Evolutionary conservation across 306 rosid genomes (phyloP).

Genomic region (Vigna radiata): DNA sequence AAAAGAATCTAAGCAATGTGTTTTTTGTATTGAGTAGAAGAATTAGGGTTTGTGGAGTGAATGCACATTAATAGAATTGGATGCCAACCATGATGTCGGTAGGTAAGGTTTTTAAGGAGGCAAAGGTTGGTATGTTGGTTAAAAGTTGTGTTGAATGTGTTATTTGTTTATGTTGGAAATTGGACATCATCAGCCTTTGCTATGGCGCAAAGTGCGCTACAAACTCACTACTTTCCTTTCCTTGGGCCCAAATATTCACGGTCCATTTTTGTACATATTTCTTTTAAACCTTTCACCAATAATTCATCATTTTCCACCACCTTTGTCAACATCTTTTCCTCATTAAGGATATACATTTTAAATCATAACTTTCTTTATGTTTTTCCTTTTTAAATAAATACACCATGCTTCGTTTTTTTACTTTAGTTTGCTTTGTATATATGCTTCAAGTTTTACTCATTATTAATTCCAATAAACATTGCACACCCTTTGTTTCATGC

Average conservation of each 20-base stretch:
- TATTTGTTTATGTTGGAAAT: constrained; percentile 19
- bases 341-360: background rate
- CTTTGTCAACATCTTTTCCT: background rate
- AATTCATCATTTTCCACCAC: constrained; percentile 11
- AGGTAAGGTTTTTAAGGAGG: constrained; percentile 36
- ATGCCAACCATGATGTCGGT: constrained; percentile 45
- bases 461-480: no score
- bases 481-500: no score
- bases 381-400: no score
- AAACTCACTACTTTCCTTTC: background rate
- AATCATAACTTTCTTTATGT: no score
- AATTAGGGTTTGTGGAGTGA: background rate
- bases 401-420: no score
- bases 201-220: no score
- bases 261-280: background rate
- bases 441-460: no score
- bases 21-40: background rate
- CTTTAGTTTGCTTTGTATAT: no score
- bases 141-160: background rate
- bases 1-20: no score
- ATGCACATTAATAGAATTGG: background rate
- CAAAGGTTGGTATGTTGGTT: constrained; percentile 26
- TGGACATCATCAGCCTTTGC: constrained; percentile 18
- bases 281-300: constrained; percentile 34
- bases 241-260: constrained; percentile 36